Evolutionary conservation across 495 filamentous ascomycete genomes (phyloP), one percentile per base, ranked within the genome.

Genomic region (Talaromyces wortmannii): DNA sequence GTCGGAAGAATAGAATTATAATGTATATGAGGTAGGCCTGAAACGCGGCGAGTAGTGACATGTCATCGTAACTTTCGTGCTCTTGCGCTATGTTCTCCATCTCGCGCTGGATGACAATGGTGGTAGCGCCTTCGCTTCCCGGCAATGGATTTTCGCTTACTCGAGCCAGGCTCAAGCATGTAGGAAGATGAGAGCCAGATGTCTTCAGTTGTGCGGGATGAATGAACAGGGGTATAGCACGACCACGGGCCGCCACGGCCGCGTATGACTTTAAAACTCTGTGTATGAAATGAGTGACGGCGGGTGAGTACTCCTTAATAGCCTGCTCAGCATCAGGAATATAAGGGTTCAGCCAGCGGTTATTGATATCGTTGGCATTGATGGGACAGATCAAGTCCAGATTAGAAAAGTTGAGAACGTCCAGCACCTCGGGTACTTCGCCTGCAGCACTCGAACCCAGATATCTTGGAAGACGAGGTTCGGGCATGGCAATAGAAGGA

Each of bases 21-120:
- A 64, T 58, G 52, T 78, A 79, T 11, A 78, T 65, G 0, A 79
- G 63, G 55, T 76, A 79, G 1, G 76, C 73, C 57, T 78, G 77
- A 52, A 78, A 78, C 4, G 74, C 73, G 6, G 67, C 67, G 0
- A 79, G 60, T 6, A 73, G 60, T 4, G 59, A 59, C 42, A 72
- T 57, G n/a, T 69, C 59, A 52, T 72, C 67, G 40, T 69, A 77
- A 2, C 31, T 61, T 13, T 59, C 53, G 44, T 63, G 62, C 15
- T 59, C 47, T n/a, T 67, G 63, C 13, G 63, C 65, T 3, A 78
- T 56, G 4, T 51, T 62, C 29, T 56, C 52, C 75, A 77, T 78
- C 51, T 78, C 75, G 13, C 68, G 56, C 50, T 71, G 64, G 10
- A 78, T 48, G 0, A 71, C 62, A 10, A 64, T 59, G 2, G 57